phyloP scores from a whole-genome alignment of 2,329 filamentous ascomycete species.

The Exophiala calicioides region DNA sequence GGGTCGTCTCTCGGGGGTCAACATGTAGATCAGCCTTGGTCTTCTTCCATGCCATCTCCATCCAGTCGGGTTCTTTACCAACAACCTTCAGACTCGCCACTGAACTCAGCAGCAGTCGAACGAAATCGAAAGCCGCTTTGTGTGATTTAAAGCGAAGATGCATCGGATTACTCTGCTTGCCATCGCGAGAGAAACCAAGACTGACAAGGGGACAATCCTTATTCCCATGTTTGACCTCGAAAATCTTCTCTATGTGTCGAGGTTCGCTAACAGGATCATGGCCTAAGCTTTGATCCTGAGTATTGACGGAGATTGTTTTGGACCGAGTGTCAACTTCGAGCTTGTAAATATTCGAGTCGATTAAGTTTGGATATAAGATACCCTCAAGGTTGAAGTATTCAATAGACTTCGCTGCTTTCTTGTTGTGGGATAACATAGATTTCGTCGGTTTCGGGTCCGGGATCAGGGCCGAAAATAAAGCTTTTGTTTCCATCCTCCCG shows the following conservation, averaged over 20 bases:
- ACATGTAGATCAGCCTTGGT: conserved; percentile 1
- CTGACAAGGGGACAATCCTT: conserved; percentile 4
- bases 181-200: conserved; percentile 12
- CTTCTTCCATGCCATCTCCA: conserved; percentile 9
- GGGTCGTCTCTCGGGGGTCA: background rate
- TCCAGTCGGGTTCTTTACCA: conserved; percentile 9
- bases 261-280: conserved; percentile 6
- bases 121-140: conserved; percentile 15
- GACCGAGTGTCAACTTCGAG: conserved; percentile 14
- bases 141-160: conserved; percentile 20
- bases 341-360: conserved; percentile 2
- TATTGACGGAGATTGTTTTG: conserved; percentile 14
- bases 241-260: conserved; percentile 14
- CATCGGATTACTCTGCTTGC: conserved; percentile 1
- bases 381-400: conserved; percentile 15
- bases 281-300: conserved; percentile 7
- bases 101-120: conserved; percentile 1
- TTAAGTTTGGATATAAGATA: conserved; percentile 3
- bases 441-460: background rate
- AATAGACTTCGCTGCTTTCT: background rate
- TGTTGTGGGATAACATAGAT: background rate
- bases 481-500: no score
- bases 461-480: no score
- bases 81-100: background rate
- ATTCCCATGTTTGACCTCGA: conserved; percentile 3